Percentiles rank a stretch among this genome's conserved stretches.
phyloP scores from a whole-genome alignment of 805 yeast species.

The Barnettozyma populi region DNA sequence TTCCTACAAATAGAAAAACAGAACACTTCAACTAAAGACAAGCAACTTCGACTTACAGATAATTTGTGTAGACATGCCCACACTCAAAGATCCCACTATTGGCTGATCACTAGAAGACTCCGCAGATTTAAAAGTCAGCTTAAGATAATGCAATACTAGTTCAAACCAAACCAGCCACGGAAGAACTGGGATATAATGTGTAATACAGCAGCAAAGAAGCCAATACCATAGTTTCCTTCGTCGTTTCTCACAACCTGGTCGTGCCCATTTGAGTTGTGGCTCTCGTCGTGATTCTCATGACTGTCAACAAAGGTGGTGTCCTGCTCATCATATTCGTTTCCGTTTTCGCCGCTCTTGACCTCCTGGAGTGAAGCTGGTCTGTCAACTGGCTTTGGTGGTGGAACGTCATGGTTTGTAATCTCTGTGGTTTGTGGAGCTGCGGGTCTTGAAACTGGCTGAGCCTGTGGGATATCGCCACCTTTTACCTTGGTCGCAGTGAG shows the following conservation, averaged over 20 bases:
- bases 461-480: neutral
- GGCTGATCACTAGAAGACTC: no score
- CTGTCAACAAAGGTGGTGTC: neutral
- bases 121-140: no score
- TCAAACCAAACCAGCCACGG: slow-evolving; percentile 18
- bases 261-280: neutral
- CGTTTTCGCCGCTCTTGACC: neutral
- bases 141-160: neutral
- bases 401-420: neutral
- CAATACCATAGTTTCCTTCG: slow-evolving; percentile 7
- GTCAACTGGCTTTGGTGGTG: neutral
- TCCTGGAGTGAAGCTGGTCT: neutral
- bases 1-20: neutral
- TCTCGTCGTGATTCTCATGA: neutral
- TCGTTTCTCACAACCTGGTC: neutral
- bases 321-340: neutral
- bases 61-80: no score
- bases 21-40: no score
- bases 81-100: neutral
- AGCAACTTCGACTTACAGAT: neutral
- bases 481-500: neutral
- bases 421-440: neutral
- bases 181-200: slow-evolving; percentile 23
- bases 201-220: slow-evolving; percentile 19
- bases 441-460: slow-evolving; percentile 6